Evolutionary conservation across 306 rosid species (phyloP), one percentile per base, ranked within the genome.

Genomic region (Cercis canadensis): DNA sequence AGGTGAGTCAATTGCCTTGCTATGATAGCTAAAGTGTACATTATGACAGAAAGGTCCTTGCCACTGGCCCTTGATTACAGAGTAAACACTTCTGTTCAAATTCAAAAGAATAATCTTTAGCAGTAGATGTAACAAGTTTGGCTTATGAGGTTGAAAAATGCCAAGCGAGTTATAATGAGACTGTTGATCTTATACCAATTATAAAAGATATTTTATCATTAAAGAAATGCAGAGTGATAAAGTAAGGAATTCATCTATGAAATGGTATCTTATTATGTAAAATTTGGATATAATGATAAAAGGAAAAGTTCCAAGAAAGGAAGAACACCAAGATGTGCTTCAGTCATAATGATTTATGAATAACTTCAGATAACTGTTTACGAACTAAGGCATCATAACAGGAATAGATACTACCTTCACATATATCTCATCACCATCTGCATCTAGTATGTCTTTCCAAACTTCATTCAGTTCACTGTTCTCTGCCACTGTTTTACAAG

Each of bases 401-500:
- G 62, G 79, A 67, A 55, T 24, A 49, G 59, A 13, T 24, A 50
- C 75, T 87, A 95, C 97, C 97, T 95, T 95, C 47, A 95, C 80
- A 76, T 95, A 95, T 76, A 95, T 95, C 81, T 95, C 99, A 76
- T 95, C 99, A 16, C 99, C 99, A 12, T 95, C 96, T 11, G 95
- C 96, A 74, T 95, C 34, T 65, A 95, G 84, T 67, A 95, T 67
- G 70, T 95, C 99, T 80, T 89, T 95, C 99, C 99, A 95, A 68
- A 95, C 96, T 78, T 84, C 91, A 72, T 85, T 91, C 59, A 95
- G 84, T 79, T 91, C 99, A 51, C 88, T 78, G 82, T 83, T 78
- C 86, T 89, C 92, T 0, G 89, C 95, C 81, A 95, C 99, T 95
- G 96, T 17, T 61, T 75, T 32, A 67, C 70, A 82, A 40, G 69